Evolutionary conservation across 306 rosid genomes (phyloP).

Genomic region (Astragalus glycyphyllos): DNA sequence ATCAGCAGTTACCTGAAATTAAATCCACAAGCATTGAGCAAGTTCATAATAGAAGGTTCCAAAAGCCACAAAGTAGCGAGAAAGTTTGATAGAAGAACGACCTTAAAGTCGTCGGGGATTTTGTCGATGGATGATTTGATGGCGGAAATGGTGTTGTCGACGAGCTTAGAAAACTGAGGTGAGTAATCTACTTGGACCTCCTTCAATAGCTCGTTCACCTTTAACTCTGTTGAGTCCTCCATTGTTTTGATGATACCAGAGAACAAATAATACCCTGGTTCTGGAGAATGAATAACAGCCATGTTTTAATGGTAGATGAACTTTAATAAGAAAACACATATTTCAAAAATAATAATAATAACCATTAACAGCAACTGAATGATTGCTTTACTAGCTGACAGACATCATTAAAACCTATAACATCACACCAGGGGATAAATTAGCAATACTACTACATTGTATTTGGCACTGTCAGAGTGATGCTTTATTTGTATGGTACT

Average conservation of each 20-base stretch:
- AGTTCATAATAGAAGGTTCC: neutral
- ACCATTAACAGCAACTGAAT: conserved; percentile 1
- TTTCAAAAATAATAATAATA: neutral
- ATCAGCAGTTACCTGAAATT: conserved; percentile 63
- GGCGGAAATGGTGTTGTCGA: conserved; percentile 61
- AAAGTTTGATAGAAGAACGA: neutral
- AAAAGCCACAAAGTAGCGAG: neutral
- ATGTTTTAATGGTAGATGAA: neutral
- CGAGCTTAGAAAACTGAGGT: conserved; percentile 49
- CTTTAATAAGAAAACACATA: conserved; percentile 28
- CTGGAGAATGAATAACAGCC: neutral
- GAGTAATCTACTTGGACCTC: conserved; percentile 61
- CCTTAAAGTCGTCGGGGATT: conserved; percentile 71
- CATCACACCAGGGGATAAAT: conserved; percentile 13
- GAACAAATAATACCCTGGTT: neutral
- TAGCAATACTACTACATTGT: neutral
- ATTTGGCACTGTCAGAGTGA: neutral
- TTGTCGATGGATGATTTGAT: conserved; percentile 56
- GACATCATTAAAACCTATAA: conserved; percentile 16
- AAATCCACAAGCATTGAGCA: conserved; percentile 7
- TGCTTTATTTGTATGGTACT: conserved; percentile 6
- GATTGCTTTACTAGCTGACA: conserved; percentile 14
- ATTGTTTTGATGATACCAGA: neutral
- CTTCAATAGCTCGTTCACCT: conserved; percentile 67
- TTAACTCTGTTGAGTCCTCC: conserved; percentile 66